Base-by-base conservation (phyloP, 2,329 filamentous ascomycete species). In the Penicillium sp. region DNA sequence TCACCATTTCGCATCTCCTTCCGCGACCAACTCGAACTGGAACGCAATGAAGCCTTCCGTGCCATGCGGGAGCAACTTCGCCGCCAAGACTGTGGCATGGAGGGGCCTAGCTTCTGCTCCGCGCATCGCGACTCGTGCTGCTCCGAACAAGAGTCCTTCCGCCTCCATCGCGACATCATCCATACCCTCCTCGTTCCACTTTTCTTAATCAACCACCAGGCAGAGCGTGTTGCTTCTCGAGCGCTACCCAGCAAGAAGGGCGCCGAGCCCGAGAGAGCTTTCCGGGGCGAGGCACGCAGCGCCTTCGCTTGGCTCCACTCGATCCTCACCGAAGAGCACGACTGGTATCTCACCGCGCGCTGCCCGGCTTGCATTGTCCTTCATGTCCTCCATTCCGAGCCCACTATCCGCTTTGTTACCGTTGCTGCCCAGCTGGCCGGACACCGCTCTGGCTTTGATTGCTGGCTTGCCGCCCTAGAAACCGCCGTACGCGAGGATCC, bases 241-340 rank as follows among this genome's bases (percentile, higher is more conserved):
- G 77, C 76, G 1, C 74, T 84, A 9, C 78, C 79, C 53, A 78
- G 75, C 26, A 69, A 70, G 36, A 77, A 77, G 53, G 73, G 75
- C 14, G 75, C 79, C 51, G 83, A 85, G 52, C 76, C 82, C 5
- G 83, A 85, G 63, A 76, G 82, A 37, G 83, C 82, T 2, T 86
- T 84, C 66, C 75, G 78, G 1, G 81, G 81, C 5, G 79, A 82
- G 48, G 82, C 82, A 3, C 78, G 83, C 40, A 78, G 78, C 55
- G 82, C 83, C 1, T 86, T 83, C 63, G 71, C 84, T 48, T 85
- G 82, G 77, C 74, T 86, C 31, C 80, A 84, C 57, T 85, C 81
- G 68, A 83, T 85, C 54, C 67, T 86, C 19, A 74, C 72, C 10
- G 82, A 84, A 48, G 82, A 83, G 59, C 78, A 80, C 55, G 80